A percentile compares a stretch with the other conserved stretches of the same genome.
These are phyloP conservation scores for Blastomyces silverae DNA, from an alignment of 2,329 filamentous ascomycete genomes.

Conservation along the genomic window DNA sequence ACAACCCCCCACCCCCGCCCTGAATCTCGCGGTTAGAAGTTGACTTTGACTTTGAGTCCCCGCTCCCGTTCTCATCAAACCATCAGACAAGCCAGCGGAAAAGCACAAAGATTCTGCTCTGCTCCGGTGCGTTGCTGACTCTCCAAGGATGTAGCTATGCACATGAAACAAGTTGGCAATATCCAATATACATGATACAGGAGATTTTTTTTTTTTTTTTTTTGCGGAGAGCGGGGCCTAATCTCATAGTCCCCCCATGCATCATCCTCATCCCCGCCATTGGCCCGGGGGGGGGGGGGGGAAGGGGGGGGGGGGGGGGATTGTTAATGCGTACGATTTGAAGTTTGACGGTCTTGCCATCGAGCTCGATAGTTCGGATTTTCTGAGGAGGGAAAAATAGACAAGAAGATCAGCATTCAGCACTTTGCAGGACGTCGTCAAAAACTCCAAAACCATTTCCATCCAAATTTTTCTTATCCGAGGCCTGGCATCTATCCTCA, in stretches of 20 bases:
- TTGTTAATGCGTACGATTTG: slow-evolving; percentile 71
- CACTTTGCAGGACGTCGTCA: slow-evolving; percentile 6
- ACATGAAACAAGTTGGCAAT: no score
- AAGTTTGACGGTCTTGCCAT: slow-evolving; percentile 99
- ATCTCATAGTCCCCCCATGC: background rate
- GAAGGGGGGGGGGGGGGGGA: no score
- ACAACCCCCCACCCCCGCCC: background rate
- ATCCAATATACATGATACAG: no score
- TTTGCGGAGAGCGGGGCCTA: no score
- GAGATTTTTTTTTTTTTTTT: no score
- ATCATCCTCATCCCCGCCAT: background rate
- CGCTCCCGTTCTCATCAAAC: background rate
- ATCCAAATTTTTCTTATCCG: background rate
- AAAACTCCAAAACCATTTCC: background rate
- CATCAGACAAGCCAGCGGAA: background rate
- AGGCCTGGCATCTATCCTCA: no score
- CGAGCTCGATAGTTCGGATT: slow-evolving; percentile 99
- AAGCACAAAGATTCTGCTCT: background rate
- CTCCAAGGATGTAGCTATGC: background rate
- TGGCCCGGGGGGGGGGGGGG: no score
- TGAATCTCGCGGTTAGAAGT: background rate
- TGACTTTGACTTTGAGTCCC: background rate
- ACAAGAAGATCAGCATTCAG: slow-evolving; percentile 12
- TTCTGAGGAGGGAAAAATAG: slow-evolving; percentile 54
- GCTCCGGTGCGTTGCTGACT: background rate